These are phyloP conservation scores for Neurospora cerealis DNA, from an alignment of 495 filamentous ascomycete genomes.

Conservation along the genomic window DNA sequence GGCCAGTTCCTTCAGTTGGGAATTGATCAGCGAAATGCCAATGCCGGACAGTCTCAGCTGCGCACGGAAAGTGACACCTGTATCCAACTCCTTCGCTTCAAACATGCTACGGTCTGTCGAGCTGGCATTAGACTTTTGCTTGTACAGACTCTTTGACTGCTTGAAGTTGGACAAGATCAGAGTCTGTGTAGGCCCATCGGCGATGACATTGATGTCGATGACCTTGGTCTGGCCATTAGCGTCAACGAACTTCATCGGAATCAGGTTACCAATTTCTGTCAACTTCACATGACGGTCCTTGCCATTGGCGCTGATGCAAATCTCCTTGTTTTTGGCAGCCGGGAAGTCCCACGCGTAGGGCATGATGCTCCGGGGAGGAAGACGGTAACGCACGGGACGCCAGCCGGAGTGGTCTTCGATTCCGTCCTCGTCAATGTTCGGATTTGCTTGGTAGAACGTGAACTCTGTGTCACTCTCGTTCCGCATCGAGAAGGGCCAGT, in stretches of 20 bases:
- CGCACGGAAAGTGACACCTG: conserved; percentile 76
- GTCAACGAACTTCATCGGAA: conserved; percentile 67
- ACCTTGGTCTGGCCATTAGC: conserved; percentile 61
- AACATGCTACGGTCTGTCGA: conserved; percentile 56
- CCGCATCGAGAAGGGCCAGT: conserved; percentile 97
- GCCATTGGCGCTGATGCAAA: conserved; percentile 67
- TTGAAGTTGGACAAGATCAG: conserved; percentile 92
- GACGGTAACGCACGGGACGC: conserved; percentile 84
- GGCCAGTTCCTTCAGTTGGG: conserved; percentile 80
- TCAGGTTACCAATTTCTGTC: conserved; percentile 88
- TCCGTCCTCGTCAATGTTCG: conserved; percentile 66
- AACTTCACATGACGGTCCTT: conserved; percentile 86
- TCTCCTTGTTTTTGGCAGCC: conserved; percentile 88
- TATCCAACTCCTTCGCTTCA: conserved; percentile 86
- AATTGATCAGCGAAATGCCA: conserved; percentile 87
- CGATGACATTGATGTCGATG: conserved; percentile 91
- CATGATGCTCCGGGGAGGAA: conserved; percentile 95
- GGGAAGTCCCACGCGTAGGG: conserved; percentile 99
- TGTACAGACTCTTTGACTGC: conserved; percentile 86
- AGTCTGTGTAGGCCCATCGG: conserved; percentile 90
- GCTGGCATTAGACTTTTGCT: conserved; percentile 58
- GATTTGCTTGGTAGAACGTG: conserved; percentile 79
- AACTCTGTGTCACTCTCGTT: conserved; percentile 96
- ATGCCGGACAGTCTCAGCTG: conserved; percentile 82
- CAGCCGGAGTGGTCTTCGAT: conserved; percentile 75